phyloP scores from a whole-genome alignment of 2,329 filamentous ascomycete species.

The Mycosphaerelloides madeirae region DNA sequence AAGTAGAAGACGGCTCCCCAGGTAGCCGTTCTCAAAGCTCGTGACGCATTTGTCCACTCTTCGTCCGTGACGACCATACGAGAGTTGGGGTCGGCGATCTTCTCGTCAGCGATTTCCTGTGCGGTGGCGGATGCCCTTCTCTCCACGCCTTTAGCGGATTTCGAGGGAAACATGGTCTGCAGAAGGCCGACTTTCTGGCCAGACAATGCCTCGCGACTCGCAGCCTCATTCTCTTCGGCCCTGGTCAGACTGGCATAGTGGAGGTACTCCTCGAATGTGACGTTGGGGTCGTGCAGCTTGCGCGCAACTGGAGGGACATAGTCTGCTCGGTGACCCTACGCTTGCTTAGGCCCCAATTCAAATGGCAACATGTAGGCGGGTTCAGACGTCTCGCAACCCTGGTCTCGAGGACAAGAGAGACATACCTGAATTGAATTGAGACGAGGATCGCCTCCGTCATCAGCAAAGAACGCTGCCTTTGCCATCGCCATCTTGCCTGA shows the following conservation, averaged over 20 bases:
- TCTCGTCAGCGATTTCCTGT: background rate
- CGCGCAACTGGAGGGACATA: conserved; percentile 27
- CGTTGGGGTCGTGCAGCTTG: conserved; percentile 25
- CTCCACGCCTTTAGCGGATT: background rate
- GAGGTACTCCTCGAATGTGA: conserved; percentile 25
- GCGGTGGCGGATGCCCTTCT: background rate
- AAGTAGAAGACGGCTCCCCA: conserved; percentile 39
- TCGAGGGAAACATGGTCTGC: background rate
- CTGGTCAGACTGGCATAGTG: conserved; percentile 24
- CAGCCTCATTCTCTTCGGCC: conserved; percentile 14
- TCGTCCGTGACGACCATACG: conserved; percentile 14
- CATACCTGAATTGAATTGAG: too few species aligned
- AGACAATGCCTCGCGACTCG: background rate
- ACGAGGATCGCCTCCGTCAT: background rate
- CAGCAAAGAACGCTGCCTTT: too few species aligned
- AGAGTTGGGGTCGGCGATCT: background rate
- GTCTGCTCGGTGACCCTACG: background rate
- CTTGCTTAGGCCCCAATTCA: background rate
- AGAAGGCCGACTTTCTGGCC: background rate
- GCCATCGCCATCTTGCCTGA: background rate
- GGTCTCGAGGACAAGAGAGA: too few species aligned
- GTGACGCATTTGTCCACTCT: conserved; percentile 29
- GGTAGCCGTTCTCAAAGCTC: conserved; percentile 31
- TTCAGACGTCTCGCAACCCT: background rate
- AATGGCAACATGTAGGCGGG: background rate